Base-by-base conservation (phyloP, 345 rosid genomes). In the Populus nigra region DNA sequence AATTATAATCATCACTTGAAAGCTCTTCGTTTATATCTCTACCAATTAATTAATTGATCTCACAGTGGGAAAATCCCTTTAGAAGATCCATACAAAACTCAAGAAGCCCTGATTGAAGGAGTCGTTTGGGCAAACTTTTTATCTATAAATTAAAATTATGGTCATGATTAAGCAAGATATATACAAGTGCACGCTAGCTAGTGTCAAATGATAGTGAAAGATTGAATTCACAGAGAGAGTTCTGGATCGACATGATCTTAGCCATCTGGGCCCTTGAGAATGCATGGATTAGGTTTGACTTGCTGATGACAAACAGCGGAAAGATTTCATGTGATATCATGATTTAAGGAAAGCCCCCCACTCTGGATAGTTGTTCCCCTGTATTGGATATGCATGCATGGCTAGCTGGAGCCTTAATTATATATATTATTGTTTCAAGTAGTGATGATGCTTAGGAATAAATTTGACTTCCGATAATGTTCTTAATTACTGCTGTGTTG, bases 211-310 rank as follows among this genome's bases (percentile, higher is more conserved):
- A 67, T 36, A 29, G 41, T 23, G 65, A 59, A 23, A n/a, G 13
- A 9, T 9, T 59, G 27, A 8, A 10, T 10, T 59, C 65, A 10
- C 16, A 23, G 10, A 25, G 65, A 20, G 59, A 53, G 23, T 11
- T 25, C 16, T 62, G 27, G 27, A 68, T 69, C 38, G 77, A 50
- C 73, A 76, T 49, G 72, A 63, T 27, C 68, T 33, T 6, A 71
- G 31, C 50, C 41, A 73, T 45, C 65, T 71, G 85, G 85, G 65
- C 75, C 84, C 84, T 71, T 71, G 2, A 5, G 61, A 62, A 65
- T 81, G 88, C 84, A 83, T 83, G 85, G 85, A 84, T 81, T 80
- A 79, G 73, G 73, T 87, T 86, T 88, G 90, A 86, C 90, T 84
- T 86, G 55, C 16, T 43, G 75, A 72, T 79, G 73, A 78, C 79